Evolutionary conservation across 164 flowering plant species (phyloP), one percentile per base, ranked within the genome.

Genomic region (Kingdonia uniflora): DNA sequence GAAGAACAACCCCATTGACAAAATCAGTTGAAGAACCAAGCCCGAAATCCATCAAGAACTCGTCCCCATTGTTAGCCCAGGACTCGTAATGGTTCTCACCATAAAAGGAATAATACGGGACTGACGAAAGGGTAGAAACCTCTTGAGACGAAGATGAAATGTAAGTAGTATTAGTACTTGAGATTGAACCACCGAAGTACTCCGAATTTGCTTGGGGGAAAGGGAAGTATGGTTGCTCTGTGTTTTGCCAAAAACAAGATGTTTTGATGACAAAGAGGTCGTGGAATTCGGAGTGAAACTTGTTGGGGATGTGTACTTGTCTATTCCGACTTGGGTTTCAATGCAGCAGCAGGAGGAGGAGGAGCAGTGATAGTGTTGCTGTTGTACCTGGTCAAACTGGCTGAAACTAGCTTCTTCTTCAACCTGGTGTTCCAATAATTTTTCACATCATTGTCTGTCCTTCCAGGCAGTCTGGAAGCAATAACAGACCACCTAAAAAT

Each of bases 371-470:
- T 20, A 41, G 6, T 52, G 56, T 20, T 47, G 42, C 20, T 44
- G 42, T 14, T 56, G 2, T 54, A 59, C 55, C 35, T 29, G 8
- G 35, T 29, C 35, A 29, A 29, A 29, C 8, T 8, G 4, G 6
- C 59, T 14, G 67, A 65, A 54, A 73, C 17, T 14, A 76, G 50
- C 63, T 81, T 81, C 73, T 78, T 84, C 80, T 84, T 84, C 59
- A 84, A 44, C 68, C 75, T 84, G 17, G 87, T 84, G 68, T 84
- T 84, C 92, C 92, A 84, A 58, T 84, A 63, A 49, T 84, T 84
- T 74, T 84, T 84, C 38, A 84, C 76, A 69, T 84, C 92, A 52
- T 84, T 84, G 46, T 84, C 92, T 26, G 92, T 84, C 71, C 92
- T 77, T 54, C 92, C 85, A 13, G 77, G 77, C 33, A 84, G 71